Conservation (phyloP, 192 early-diverging fungal genomes). For the Allomyces javanicus region DNA sequence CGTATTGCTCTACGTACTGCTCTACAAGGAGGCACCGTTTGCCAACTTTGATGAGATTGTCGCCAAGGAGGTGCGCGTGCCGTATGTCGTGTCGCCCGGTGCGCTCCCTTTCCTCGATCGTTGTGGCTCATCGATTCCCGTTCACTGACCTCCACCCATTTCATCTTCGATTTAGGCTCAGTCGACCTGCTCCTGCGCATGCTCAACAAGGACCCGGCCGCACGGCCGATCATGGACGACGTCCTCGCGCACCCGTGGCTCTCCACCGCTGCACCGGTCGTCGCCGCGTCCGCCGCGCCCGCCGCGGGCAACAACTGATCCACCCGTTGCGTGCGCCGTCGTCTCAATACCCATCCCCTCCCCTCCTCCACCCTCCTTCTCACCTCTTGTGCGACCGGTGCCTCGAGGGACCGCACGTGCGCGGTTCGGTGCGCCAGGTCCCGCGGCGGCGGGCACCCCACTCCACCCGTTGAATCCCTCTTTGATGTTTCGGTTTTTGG, state of each 20-base stretch:
- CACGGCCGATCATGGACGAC: conserved; percentile 55
- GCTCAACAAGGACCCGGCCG: conserved; percentile 46
- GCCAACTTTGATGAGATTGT: conserved; percentile 46
- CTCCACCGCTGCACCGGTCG: too few relatives aligned
- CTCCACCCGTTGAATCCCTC: too few relatives aligned
- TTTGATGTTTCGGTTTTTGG: too few relatives aligned
- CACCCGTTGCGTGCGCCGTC: too few relatives aligned
- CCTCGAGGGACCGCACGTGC: too few relatives aligned
- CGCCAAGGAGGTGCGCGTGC: conserved; percentile 28
- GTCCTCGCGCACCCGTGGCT: conserved; percentile 62
- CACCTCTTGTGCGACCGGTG: too few relatives aligned
- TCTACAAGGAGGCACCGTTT: conserved; percentile 54
- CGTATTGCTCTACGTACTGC: conserved; percentile 50
- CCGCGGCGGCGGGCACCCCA: too few relatives aligned
- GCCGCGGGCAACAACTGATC: too few relatives aligned
- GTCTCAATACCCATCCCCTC: too few relatives aligned
- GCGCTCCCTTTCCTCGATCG: background rate
- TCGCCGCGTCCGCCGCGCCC: too few relatives aligned
- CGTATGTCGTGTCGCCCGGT: conserved; percentile 33
- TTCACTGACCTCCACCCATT: background rate
- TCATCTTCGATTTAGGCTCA: conserved; percentile 12
- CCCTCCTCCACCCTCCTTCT: too few relatives aligned
- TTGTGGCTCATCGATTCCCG: background rate
- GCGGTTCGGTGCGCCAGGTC: too few relatives aligned
- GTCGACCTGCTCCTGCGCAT: conserved; percentile 46